These are phyloP conservation scores for Colletotrichum chrysophilum DNA, from an alignment of 2,329 filamentous ascomycete genomes.

Conservation along the genomic window DNA sequence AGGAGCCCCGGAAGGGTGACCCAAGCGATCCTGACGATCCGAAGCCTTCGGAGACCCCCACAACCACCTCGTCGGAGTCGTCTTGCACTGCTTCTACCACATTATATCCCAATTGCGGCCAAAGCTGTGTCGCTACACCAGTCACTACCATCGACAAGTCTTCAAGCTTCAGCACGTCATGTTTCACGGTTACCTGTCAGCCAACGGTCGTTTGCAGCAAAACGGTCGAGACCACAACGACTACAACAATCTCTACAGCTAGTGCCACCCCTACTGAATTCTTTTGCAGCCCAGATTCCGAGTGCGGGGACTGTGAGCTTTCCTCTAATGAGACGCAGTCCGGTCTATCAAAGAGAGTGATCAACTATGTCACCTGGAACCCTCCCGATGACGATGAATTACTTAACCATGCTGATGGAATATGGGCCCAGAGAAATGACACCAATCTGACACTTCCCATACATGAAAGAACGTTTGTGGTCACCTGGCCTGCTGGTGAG, in stretches of 20 bases:
- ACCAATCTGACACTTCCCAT: no score
- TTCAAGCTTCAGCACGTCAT: background rate
- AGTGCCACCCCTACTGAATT: accelerated
- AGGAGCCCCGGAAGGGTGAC: background rate
- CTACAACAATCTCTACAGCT: background rate
- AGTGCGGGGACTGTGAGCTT: background rate
- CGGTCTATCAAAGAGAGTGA: background rate
- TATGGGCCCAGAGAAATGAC: background rate
- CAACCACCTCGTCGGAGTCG: background rate
- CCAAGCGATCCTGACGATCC: background rate
- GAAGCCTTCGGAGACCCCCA: background rate
- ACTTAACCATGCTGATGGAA: background rate
- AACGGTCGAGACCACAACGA: background rate
- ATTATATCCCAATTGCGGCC: background rate
- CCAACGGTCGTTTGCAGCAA: background rate
- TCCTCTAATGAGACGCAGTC: background rate
- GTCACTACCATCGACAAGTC: background rate
- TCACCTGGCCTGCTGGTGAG: background rate
- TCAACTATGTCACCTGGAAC: background rate
- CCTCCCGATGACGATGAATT: background rate
- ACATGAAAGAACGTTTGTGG: no score
- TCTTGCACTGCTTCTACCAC: background rate
- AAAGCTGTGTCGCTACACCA: background rate
- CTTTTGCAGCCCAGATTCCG: background rate
- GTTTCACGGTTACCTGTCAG: background rate